Base-by-base conservation (phyloP, 139 green algal species). In the Chlorella sp. region DNA sequence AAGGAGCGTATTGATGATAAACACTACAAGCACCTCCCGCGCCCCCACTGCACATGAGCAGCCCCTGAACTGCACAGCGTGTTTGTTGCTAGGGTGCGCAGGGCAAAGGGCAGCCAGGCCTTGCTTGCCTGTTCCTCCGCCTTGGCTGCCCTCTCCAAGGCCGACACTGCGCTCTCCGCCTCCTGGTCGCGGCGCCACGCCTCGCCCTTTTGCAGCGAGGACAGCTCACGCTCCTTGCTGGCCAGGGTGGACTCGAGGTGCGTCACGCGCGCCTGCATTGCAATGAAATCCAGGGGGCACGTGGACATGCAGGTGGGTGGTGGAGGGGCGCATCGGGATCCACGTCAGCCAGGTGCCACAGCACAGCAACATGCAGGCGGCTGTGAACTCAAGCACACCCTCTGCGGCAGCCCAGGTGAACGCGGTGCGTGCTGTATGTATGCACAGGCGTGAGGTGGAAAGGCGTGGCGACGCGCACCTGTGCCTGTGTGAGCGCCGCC, bases 181-280 rank as follows among this genome's bases (percentile, higher is more conserved):
- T 64, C 55, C 20, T 10, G 22, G 55, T 64, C 55, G 20, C 33
- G n/a, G 32, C 64, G 30, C 64, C 64, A 36, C 2, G 32, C 64
- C 32, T 70, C 33, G 33, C 32, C 30, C 10, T 55, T 70, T 5
- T 27, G 33, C 32, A 70, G 32, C 10, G 32, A 5, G 5, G 20
- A 5, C 22, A 50, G 14, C 33, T 70, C 64, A 5, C 64, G 32
- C 2, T 70, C 64, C 20, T 22, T 22, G 22, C 32, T 70, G 32
- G 64, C 64, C 64, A 70, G 32, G 22, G 32, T 33, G 10, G 64
- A 70, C 22, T 70, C 64, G 23, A 70, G 64, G 32, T 27, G 31
- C 2, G 64, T 70, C 5, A 51, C 6, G 6, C 32, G 31, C 14
- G 33, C 64, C 64, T 70, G 64, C 31, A 64, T n/a, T n/a, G n/a